Base-by-base conservation (phyloP, 129 eudicot species). In the Apium graveolens region DNA sequence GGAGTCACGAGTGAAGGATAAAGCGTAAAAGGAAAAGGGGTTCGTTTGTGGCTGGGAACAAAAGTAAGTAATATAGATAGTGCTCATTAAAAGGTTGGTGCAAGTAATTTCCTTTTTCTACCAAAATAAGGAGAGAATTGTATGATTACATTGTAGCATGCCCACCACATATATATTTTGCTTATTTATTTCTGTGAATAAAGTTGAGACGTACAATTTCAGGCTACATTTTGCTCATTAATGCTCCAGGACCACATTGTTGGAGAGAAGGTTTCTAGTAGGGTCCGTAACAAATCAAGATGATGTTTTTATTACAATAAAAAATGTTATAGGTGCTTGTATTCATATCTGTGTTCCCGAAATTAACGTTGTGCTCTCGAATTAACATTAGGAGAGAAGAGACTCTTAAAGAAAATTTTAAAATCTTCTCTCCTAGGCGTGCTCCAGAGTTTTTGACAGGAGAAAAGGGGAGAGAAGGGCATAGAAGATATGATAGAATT, bases 101-200 rank as follows among this genome's bases (percentile, higher is more conserved):
- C 0, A 57, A 57, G 32, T n/a, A 9, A 57, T 57, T 57, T 57
- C 66, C 66, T 57, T 57, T 57, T 57, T 57, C 32, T n/a, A n/a
- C 66, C 66, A 57, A 57, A 57, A 57, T n/a, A 57, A 57, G 66
- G 66, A 57, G 66, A n/a, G 66, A 55, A 24, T 24, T 24, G 65
- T 55, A 55, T 24, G 65, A 57, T 57, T 57, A 0, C 32, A 57
- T 57, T 57, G 1, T n/a, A 11, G 66, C 66, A 57, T 57, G 66
- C 66, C 66, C 66, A 57, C 66, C 66, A n/a, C 66, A 57, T 7
- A 57, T 57, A 57, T n/a, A n/a, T n/a, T n/a, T 55, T 24, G 3
- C 31, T 24, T 13, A 0, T n/a, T 24, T 51, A 5, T 21, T 55
- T 55, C 24, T n/a, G 32, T 57, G 32, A 57, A 7, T 57, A 57